phyloP scores from a whole-genome alignment of 1,139 yeast species.

The Lodderomyces margitis region DNA sequence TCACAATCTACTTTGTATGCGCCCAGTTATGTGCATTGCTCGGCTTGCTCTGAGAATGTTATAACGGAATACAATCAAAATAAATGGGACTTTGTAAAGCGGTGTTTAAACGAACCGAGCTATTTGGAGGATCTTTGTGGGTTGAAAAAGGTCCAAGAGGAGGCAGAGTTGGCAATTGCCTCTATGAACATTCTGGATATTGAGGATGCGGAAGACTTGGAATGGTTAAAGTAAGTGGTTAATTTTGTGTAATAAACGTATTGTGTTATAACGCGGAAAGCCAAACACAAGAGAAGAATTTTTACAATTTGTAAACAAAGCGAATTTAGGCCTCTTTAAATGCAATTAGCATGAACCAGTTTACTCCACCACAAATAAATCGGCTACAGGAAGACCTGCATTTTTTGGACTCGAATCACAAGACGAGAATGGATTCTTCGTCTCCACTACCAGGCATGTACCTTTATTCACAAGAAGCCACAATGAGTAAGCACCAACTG shows the following conservation, averaged over 20 bases:
- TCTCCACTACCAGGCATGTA: not conserved
- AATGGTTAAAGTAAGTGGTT: slow-evolving; percentile 11
- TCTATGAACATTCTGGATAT: slow-evolving; percentile 34
- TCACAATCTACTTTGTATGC: slow-evolving; percentile 63
- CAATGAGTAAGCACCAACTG: not conserved
- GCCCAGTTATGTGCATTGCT: slow-evolving; percentile 72
- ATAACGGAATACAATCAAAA: slow-evolving; percentile 44
- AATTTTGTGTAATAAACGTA: not conserved
- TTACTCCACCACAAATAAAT: slow-evolving; percentile 4
- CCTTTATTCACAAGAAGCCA: not conserved
- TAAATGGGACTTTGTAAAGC: slow-evolving; percentile 80
- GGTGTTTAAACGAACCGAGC: slow-evolving; percentile 61
- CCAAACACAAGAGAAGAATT: not conserved
- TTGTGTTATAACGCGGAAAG: not conserved
- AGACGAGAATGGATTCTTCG: not conserved
- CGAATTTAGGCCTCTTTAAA: not conserved
- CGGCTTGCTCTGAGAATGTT: slow-evolving; percentile 76
- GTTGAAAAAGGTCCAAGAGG: slow-evolving; percentile 63
- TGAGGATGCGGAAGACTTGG: slow-evolving; percentile 9
- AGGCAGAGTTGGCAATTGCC: slow-evolving; percentile 62
- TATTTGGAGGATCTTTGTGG: slow-evolving; percentile 81
- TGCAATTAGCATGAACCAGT: slow-evolving; percentile 1
- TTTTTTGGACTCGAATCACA: not conserved
- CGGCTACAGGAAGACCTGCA: not conserved
- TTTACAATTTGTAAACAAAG: slow-evolving; percentile 5